Percentiles rank a stretch among this genome's conserved stretches.
Conservation (phyloP, 2,329 filamentous ascomycete genomes). For the Fusarium sp. region DNA sequence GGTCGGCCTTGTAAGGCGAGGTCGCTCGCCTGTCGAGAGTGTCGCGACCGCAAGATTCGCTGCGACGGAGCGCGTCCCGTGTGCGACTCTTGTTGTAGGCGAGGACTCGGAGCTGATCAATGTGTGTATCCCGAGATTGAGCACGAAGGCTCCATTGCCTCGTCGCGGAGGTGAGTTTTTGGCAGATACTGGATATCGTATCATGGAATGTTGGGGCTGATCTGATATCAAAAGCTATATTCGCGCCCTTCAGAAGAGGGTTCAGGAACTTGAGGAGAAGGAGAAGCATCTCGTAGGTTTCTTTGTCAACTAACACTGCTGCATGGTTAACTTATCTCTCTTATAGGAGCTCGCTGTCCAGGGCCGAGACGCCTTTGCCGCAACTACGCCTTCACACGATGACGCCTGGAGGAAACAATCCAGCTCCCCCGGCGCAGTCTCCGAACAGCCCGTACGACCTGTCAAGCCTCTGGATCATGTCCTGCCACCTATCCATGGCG, state of each 20-base stretch:
- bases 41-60: conserved; percentile 47
- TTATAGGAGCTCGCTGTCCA: conserved; percentile 30
- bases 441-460: conserved; percentile 31
- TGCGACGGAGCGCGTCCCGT: conserved; percentile 44
- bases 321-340: conserved; percentile 8
- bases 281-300: conserved; percentile 42
- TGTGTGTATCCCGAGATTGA: conserved; percentile 46
- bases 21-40: conserved; percentile 44
- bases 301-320: background rate
- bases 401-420: conserved; percentile 38
- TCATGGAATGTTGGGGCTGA: background rate
- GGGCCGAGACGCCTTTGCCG: conserved; percentile 28
- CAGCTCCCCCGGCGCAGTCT: conserved; percentile 30
- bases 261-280: conserved; percentile 43
- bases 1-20: conserved; percentile 44
- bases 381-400: conserved; percentile 35
- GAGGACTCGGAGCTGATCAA: conserved; percentile 40
- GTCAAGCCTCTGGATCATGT: conserved; percentile 30
- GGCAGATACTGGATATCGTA: background rate
- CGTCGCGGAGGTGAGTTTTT: conserved; percentile 41
- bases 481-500: conserved; percentile 38
- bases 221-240: conserved; percentile 36
- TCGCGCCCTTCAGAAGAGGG: conserved; percentile 43
- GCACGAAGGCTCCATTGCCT: conserved; percentile 45
- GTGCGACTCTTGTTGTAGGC: conserved; percentile 43